Percentiles rank a stretch among this genome's conserved stretches.
Conservation (phyloP, 2,329 filamentous ascomycete genomes). For the Cercospora sojina region DNA sequence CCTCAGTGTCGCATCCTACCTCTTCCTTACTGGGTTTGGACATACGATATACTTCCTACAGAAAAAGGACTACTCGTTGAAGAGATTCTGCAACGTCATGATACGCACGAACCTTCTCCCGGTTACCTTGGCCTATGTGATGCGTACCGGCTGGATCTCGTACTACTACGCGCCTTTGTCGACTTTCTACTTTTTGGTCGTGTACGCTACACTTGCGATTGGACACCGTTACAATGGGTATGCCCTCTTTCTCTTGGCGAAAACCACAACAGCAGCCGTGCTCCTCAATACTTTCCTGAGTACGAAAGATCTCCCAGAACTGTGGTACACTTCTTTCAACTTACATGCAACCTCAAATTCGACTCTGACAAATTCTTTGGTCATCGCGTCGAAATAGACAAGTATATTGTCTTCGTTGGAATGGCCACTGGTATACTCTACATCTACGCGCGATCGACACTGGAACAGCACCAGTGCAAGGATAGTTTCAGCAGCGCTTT, state of each 20-base stretch:
- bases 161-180: constrained; percentile 62
- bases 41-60: constrained; percentile 60
- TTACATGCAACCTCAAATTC: constrained; percentile 52
- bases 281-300: constrained; percentile 42
- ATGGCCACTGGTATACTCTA: constrained; percentile 52
- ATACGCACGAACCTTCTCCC: constrained; percentile 59
- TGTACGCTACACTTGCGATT: constrained; percentile 54
- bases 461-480: constrained; percentile 15
- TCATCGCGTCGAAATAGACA: constrained; percentile 54
- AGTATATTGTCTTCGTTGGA: constrained; percentile 57
- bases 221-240: constrained; percentile 46
- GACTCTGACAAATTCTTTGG: constrained; percentile 50
- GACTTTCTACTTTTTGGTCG: constrained; percentile 62
- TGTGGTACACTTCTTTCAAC: constrained; percentile 41
- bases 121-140: constrained; percentile 54
- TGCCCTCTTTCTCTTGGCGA: constrained; percentile 46
- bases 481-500: constrained; percentile 8
- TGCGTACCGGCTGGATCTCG: constrained; percentile 56
- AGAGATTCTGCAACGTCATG: constrained; percentile 54
- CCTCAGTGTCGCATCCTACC: constrained; percentile 56
- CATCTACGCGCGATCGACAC: constrained; percentile 33
- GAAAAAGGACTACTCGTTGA: constrained; percentile 57
- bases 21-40: constrained; percentile 63
- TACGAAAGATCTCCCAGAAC: constrained; percentile 46
- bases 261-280: constrained; percentile 49